Conservation (phyloP, 2,329 filamentous ascomycete genomes). For the Neurospora crassa region DNA sequence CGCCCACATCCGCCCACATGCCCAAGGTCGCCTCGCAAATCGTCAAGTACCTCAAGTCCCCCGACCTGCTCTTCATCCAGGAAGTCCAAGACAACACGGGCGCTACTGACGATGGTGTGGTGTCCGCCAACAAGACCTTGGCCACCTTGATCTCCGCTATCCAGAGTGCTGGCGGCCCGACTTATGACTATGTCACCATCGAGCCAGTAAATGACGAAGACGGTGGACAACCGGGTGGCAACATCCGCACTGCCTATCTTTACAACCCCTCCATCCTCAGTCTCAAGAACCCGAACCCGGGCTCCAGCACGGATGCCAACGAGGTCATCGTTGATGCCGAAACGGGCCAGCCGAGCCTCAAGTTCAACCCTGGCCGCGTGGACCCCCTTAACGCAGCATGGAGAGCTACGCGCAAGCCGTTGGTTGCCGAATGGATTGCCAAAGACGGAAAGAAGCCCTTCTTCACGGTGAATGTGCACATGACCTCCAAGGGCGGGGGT, state of each 20-base stretch:
- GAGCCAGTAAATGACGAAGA: conserved; percentile 50
- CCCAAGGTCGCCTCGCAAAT: conserved; percentile 54
- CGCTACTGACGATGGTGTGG: conserved; percentile 47
- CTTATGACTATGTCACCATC: conserved; percentile 52
- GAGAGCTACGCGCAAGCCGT: conserved; percentile 53
- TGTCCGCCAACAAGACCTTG: conserved; percentile 49
- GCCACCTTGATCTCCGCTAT: conserved; percentile 45
- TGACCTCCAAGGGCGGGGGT: conserved; percentile 56
- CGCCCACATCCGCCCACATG: conserved; percentile 45
- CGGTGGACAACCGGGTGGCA: conserved; percentile 59
- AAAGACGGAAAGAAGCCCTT: conserved; percentile 42
- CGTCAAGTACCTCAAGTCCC: conserved; percentile 50
- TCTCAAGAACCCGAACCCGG: conserved; percentile 47
- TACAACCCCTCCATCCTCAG: conserved; percentile 52
- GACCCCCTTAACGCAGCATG: conserved; percentile 53
- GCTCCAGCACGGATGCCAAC: conserved; percentile 43
- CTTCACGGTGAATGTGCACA: conserved; percentile 66
- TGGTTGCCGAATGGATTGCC: conserved; percentile 56
- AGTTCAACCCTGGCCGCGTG: conserved; percentile 60
- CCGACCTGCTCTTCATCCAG: conserved; percentile 59
- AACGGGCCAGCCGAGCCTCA: conserved; percentile 29
- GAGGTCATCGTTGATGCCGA: conserved; percentile 41
- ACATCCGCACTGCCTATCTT: conserved; percentile 62
- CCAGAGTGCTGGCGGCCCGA: conserved; percentile 33
- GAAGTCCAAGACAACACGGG: conserved; percentile 63